A percentile compares a stretch with the other conserved stretches of the same genome.
Evolutionary conservation across 176 grass and related monocot species (phyloP).

Genomic region (Phoenix dactylifera): DNA sequence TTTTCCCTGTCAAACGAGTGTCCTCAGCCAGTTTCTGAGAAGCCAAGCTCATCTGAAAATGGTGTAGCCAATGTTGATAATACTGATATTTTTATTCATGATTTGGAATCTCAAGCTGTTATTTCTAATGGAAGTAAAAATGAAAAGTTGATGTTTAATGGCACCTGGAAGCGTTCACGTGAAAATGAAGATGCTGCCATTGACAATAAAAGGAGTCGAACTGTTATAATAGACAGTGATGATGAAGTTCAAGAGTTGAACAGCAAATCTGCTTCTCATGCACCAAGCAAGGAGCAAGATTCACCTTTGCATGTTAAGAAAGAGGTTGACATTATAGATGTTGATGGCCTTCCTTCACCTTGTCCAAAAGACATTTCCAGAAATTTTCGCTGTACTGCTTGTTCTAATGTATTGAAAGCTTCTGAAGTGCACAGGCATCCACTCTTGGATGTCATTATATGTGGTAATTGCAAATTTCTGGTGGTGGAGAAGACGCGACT

Average conservation of each 20-base stretch:
- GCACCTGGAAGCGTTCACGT: slow-evolving; percentile 29
- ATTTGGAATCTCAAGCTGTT: slow-evolving; percentile 12
- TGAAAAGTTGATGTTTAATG: slow-evolving; percentile 24
- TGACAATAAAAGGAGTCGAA: slow-evolving; percentile 41
- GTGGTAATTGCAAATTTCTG: slow-evolving; percentile 76
- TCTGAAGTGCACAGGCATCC: slow-evolving; percentile 80
- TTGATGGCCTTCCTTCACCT: slow-evolving; percentile 50
- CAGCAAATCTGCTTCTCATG: slow-evolving; percentile 19
- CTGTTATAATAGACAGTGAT: slow-evolving; percentile 60
- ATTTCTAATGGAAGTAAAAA: neutral
- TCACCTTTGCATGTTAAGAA: slow-evolving; percentile 32
- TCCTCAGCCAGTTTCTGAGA: slow-evolving; percentile 9
- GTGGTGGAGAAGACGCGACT: slow-evolving; percentile 79
- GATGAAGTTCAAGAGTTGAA: slow-evolving; percentile 38
- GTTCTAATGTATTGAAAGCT: slow-evolving; percentile 47
- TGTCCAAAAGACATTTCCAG: slow-evolving; percentile 27
- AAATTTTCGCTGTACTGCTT: slow-evolving; percentile 70
- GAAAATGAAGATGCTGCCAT: slow-evolving; percentile 36
- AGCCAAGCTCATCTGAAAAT: slow-evolving; percentile 25
- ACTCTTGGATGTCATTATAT: slow-evolving; percentile 65
- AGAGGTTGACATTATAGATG: slow-evolving; percentile 55
- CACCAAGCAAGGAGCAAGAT: slow-evolving; percentile 15
- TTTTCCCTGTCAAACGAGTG: slow-evolving; percentile 23
- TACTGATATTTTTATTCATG: slow-evolving; percentile 18
- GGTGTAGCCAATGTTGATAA: slow-evolving; percentile 20